Base-by-base conservation (phyloP, 495 filamentous ascomycete genomes). In the Tuber borchii region DNA sequence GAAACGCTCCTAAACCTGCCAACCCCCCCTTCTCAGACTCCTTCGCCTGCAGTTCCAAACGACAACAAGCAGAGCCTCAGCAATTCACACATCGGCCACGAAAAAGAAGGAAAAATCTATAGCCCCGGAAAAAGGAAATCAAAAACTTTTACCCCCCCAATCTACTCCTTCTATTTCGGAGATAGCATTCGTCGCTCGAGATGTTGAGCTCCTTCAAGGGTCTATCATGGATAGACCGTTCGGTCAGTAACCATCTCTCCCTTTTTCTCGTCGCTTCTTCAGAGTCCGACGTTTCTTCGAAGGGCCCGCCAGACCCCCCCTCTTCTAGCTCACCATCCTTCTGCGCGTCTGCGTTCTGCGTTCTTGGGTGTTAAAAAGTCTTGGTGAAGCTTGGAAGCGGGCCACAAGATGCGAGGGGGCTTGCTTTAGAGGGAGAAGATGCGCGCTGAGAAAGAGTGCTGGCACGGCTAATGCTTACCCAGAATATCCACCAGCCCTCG, bases 141-240 rank as follows among this genome's bases (percentile, higher is more conserved):
- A 17, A 71, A 19, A 65, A 31, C 5, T 31, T 31, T 65, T 31
- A 48, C 43, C 43, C 39, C 39, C 31, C 39, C 3, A 65, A 65
- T 31, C 56, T 65, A 31, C 56, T 31, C 26, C 56, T 16, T 65
- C 56, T 65, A 14, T 31, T 65, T 26, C 3, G n/a, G 56, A 17
- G 56, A 31, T 79, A 79, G 43, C 56, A 45, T n/a, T 73, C 14
- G 68, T 74, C 48, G 80, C 73, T 73, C 73, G 78, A 78, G 42
- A 81, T 81, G 80, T 78, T 81, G 73, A 81, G 70, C 79, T 78
- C 80, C 70, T 71, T 81, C 37, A 81, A 76, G 51, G 69, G 71
- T 40, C 76, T 81, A 26, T 71, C 80, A 74, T 81, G 80, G 80
- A 81, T 78, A 45, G 76, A 81, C 56, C 79, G 80, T 46, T 74